phyloP scores from a whole-genome alignment of 1,284 basidiomycete species.

The Naganishia albida region DNA sequence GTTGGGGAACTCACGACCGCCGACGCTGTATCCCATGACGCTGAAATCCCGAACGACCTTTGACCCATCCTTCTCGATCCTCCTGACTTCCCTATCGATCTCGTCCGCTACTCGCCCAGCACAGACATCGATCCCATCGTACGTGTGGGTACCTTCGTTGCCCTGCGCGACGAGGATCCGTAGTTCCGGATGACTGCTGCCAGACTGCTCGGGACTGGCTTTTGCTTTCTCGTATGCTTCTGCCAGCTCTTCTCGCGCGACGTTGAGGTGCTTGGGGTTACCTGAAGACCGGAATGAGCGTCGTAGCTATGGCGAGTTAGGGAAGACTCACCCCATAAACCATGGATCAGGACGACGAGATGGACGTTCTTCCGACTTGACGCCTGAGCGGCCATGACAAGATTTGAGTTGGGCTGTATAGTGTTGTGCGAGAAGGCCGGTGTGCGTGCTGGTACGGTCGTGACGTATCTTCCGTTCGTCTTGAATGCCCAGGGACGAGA shows the following conservation, averaged over 20 bases:
- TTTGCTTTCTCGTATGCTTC: constrained; percentile 18
- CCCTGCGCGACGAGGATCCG: constrained; percentile 49
- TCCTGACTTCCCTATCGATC: constrained; percentile 43
- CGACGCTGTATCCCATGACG: constrained; percentile 51
- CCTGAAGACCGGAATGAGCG: constrained; percentile 37
- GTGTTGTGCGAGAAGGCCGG: not conserved
- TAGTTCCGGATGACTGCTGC: constrained; percentile 35
- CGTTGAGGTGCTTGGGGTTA: constrained; percentile 44
- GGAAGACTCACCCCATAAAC: constrained; percentile 48
- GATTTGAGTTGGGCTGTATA: not conserved
- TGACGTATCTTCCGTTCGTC: too few species aligned
- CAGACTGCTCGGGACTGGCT: not conserved
- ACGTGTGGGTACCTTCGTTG: constrained; percentile 48
- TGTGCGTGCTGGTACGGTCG: too few species aligned
- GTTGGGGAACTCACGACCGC: constrained; percentile 45
- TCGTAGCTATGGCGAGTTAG: too few species aligned
- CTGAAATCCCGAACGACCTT: constrained; percentile 44
- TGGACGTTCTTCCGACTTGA: constrained; percentile 39
- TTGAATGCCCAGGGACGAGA: too few species aligned
- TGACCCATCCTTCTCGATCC: constrained; percentile 42
- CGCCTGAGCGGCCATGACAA: not conserved
- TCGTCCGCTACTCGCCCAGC: constrained; percentile 50
- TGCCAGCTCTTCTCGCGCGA: constrained; percentile 41
- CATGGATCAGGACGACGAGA: constrained; percentile 52
- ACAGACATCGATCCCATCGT: constrained; percentile 52